phyloP scores from a whole-genome alignment of 345 rosid genomes.

The Brassica napus region DNA sequence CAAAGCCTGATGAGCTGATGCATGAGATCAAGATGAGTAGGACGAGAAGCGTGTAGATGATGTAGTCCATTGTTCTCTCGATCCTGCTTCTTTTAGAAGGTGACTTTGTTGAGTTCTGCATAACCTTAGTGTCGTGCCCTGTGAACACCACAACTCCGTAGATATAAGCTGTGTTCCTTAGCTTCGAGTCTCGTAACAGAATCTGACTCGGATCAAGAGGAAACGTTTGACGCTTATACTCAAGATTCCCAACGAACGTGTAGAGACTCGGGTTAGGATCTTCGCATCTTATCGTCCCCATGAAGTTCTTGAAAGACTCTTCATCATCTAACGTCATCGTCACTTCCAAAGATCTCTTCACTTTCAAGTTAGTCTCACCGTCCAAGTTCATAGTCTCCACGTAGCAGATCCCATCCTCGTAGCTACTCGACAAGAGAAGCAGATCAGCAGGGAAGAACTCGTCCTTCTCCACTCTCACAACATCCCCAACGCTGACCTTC shows the following conservation, averaged over 20 bases:
- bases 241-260: conserved; percentile 67
- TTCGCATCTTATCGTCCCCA: conserved; percentile 54
- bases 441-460: conserved; percentile 70
- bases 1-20: conserved; percentile 51
- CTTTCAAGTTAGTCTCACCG: conserved; percentile 76
- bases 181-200: conserved; percentile 77
- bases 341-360: conserved; percentile 62
- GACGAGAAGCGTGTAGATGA: conserved; percentile 64
- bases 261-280: conserved; percentile 79
- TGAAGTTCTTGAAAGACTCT: conserved; percentile 45
- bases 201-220: conserved; percentile 61
- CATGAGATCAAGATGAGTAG: conserved; percentile 56
- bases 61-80: conserved; percentile 69
- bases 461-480: conserved; percentile 60
- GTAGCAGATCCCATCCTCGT: conserved; percentile 77
- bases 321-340: conserved; percentile 52
- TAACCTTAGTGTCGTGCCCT: conserved; percentile 68
- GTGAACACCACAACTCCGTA: conserved; percentile 71
- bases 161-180: conserved; percentile 60
- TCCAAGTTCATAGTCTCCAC: conserved; percentile 89
- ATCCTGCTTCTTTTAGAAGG: conserved; percentile 73
- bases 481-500: conserved; percentile 60
- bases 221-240: conserved; percentile 46
- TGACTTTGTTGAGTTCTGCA: conserved; percentile 62
- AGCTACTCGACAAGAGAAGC: conserved; percentile 66